Base-by-base conservation (phyloP, 1,139 yeast species). In the Geotrichum australiense region DNA sequence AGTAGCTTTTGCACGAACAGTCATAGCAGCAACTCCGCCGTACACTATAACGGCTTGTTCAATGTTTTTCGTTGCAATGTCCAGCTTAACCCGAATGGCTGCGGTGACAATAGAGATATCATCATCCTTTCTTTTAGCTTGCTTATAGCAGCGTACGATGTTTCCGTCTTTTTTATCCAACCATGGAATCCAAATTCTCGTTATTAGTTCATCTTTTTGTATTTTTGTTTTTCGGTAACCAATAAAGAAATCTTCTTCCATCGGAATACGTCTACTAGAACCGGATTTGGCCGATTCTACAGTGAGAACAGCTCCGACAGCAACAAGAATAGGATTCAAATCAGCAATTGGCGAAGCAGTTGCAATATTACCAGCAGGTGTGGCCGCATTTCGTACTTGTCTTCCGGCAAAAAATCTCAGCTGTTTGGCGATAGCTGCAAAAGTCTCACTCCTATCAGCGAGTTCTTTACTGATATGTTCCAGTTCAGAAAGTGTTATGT, bases 291-390 rank as follows among this genome's bases (percentile, higher is more conserved):
- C 49, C n/a, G 57, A 56, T 41, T 66, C 63, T 2, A 65, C 61
- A 4, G 62, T 60, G 7, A 69, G 52, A 2, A 53, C 52, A 2
- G 71, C 69, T 42, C 64, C 64, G 15, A 67, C 62, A 2, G 70
- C 64, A 19, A 67, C 67, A 39, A 69, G 52, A 5, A 68, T 61
- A 1, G 73, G 73, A 49, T 69, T 69, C 52, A 69, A 49, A 47
- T 69, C 73, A 1, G 73, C 65, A 45, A 69, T 69, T 21, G 73
- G 73, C n/a, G 71, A 66, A 1, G 73, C 73, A 2, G 73, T 69
- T 11, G 69, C 71, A 35, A 69, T 65, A 29, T 67, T 67, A 22
- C 73, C 73, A 0, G 73, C 71, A 1, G 73, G 69, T 5, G 72
- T 68, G 11, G 72, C 73, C 5, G 66, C 73, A 45, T 69, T 69